Base-by-base conservation (phyloP, 129 eudicot genomes). In the Centella asiatica region DNA sequence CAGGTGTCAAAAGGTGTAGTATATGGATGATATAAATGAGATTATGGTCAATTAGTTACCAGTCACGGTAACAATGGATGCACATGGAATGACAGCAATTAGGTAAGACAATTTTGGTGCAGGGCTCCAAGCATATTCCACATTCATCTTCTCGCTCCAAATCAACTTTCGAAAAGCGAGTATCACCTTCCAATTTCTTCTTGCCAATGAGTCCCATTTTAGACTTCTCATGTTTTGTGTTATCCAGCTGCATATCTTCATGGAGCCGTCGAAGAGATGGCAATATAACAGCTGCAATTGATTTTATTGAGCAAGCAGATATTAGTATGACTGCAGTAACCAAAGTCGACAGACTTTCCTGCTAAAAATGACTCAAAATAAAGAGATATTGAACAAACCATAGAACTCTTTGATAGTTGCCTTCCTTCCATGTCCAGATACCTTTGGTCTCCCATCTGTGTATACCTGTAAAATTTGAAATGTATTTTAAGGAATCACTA, bases 1-100 rank as follows among this genome's bases (percentile, higher is more conserved):
- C 9, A 60, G 56, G 42, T 18, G 28, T 15, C n/a, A 47, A 19
- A 19, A 26, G n/a, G 25, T 26, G 58, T 3, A 52, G 24, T n/a
- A 56, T 56, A 11, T 25, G 36, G 4, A 23, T 23, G 53, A 42
- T 22, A 45, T 26, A 63, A 28, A 26, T 17, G 40, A 59, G 12
- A 52, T 23, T 34, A 75, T 42, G 49, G 24, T 25, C n/a, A 24
- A 36, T 26, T 18, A 45, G 22, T 76, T 83, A 90, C 98, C 98
- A 90, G 65, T 90, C 87, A 26, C 90, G 98, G 36, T 83, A 90
- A 66, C 98, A 90, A 57, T 84, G 81, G 69, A 87, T 84, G 85
- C 98, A 90, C 98, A 90, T 86, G 44, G 87, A 89, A 28, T 90
- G 98, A 70, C 98, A 90, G 71, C 98, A 90, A 67, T 78, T 82